Base-by-base conservation (phyloP, 371 early-diverging fungal genomes). In the Gilbertella persicaria region DNA sequence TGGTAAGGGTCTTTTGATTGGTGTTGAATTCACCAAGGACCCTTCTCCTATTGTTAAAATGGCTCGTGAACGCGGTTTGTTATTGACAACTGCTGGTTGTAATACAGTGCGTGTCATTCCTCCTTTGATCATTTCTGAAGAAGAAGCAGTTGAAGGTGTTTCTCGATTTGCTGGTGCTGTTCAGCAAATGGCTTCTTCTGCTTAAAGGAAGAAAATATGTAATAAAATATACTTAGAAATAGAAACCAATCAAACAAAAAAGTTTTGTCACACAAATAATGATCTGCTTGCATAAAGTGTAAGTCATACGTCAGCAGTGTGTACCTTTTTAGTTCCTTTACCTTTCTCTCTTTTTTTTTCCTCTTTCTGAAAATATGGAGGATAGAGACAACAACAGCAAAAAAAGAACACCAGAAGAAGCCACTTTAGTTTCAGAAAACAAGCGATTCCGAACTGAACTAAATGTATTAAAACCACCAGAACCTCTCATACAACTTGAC, bases 61-160 rank as follows among this genome's bases (percentile, higher is more conserved):
- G 61, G 89, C 89, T 29, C 84, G 89, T 45, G 88, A 92, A 43
- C 82, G 84, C 38, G 95, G 96, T 30, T 64, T 96, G 50, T 74
- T 97, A 51, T 68, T 95, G n/a, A 88, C 95, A 38, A 83, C 88
- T 4, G 94, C 96, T n/a, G 91, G 87, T 7, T 79, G 79, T 61
- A 92, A 97, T 66, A 92, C 93, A 5, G 73, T 97, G 13, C 90
- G 98, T 38, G 64, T 97, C 39, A 82, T 96, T 23, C 98, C 98
- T 36, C 89, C 98, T 19, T 79, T 97, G 55, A 84, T 81, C 20
- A 69, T 92, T 26, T 69, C 73, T 5, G 62, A 82, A 54, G 81
- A 81, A 35, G 90, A 94, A 53, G 77, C 89, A 28, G 75, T 86
- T 24, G 55, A 80, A 49, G 91, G 86, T 25, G 62, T 89, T 26